Evolutionary conservation across 345 rosid species (phyloP), one percentile per base, ranked within the genome.

Genomic region (Hibiscus trionum): DNA sequence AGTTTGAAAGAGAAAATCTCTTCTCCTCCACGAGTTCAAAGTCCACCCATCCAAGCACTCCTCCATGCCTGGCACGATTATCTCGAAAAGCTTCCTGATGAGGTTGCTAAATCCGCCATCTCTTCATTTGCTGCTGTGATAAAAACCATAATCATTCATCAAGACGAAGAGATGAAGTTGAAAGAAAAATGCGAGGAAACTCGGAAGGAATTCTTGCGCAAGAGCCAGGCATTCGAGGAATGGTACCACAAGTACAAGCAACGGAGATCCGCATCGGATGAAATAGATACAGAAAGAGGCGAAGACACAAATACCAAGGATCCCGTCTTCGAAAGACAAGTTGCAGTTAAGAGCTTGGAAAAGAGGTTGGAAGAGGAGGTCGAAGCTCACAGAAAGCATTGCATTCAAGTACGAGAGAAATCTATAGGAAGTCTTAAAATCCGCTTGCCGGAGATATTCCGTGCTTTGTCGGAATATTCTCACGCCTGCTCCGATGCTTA

Each of bases 401-500:
- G 97, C 81, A 65, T 86, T 79, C 98, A 94, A 78, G 97, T 90
- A 49, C 86, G 95, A 69, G 98, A 93, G 78, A 93, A 93, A 78
- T 93, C 97, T 21, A 77, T 93, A 1, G 93, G 93, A 70, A 93
- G 79, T 72, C 86, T 93, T 59, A 91, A 90, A 80, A 82, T 84
- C 6, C 88, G 92, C 11, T 71, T 94, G 82, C 98, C 98, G 0
- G 98, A 94, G 79, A 86, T 94, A 53, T 94, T 91, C 72, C 88
- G 92, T 0, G 93, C 96, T 0, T 47, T 94, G 82, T 84, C 96
- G n/a, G 90, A 89, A 76, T 89, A 87, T 70, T 77, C 96, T 11
- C 88, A 80, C 11, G 82, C 93, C 24, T 94, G 91, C 77, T 82
- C 83, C 4, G 92, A 90, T 27, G 85, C 87, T 4, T 94, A 90